These are phyloP conservation scores for Pisolithus albus DNA, from an alignment of 768 basidiomycete species.

Conservation along the genomic window DNA sequence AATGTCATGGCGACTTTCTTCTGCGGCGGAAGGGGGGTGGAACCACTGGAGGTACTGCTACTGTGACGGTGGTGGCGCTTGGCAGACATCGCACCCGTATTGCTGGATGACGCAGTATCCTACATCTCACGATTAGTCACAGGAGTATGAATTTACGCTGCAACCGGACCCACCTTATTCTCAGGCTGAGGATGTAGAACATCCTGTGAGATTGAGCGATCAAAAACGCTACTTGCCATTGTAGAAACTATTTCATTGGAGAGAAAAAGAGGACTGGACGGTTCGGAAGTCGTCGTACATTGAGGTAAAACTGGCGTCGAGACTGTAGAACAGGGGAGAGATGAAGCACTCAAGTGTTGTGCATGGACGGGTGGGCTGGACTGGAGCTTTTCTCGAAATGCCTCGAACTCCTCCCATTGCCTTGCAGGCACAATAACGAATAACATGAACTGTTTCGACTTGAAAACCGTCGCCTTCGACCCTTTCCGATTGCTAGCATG, in stretches of 20 bases:
- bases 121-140: neutral
- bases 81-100: neutral
- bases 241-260: neutral
- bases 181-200: neutral
- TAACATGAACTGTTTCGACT: slow-evolving; percentile 1
- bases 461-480: slow-evolving; percentile 1
- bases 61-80: neutral
- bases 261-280: neutral
- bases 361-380: neutral
- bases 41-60: neutral
- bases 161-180: neutral
- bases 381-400: neutral
- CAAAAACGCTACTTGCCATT: neutral
- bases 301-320: neutral
- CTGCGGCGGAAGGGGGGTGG: neutral
- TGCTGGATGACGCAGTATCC: too few species aligned
- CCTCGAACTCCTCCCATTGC: slow-evolving; percentile 5
- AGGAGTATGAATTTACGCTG: neutral
- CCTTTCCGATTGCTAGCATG: neutral
- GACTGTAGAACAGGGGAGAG: neutral
- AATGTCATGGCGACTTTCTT: neutral
- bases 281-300: neutral
- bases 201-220: neutral
- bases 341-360: too few species aligned
- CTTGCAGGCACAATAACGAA: slow-evolving; percentile 1